Percentiles rank a stretch among this genome's conserved stretches.
Conservation (phyloP, 768 basidiomycete genomes). For the Albatrellus ellisii region DNA sequence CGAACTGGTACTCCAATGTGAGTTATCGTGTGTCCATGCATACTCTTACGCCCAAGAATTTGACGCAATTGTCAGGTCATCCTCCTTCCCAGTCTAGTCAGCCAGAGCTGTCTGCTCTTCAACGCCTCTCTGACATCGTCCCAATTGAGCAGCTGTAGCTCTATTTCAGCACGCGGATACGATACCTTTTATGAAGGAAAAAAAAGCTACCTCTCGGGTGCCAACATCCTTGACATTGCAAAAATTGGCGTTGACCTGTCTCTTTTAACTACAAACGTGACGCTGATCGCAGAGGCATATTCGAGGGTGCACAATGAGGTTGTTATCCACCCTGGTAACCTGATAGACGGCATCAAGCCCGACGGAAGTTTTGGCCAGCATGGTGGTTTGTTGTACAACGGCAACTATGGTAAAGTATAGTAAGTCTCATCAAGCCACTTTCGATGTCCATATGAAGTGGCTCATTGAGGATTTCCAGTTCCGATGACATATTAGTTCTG, state of each 20-base stretch:
- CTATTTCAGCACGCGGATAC: slow-evolving; percentile 10
- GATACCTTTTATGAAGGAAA: slow-evolving; percentile 9
- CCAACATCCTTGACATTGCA: slow-evolving; percentile 54
- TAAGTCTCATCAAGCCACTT: slow-evolving; percentile 14
- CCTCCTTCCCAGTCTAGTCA: slow-evolving; percentile 9
- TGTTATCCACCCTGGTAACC: slow-evolving; percentile 27
- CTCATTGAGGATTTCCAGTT: slow-evolving; percentile 20
- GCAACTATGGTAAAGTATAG: slow-evolving; percentile 52
- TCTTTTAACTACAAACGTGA: slow-evolving; percentile 20
- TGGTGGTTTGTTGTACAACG: slow-evolving; percentile 46
- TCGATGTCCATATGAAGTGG: neutral
- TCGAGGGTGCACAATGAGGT: slow-evolving; percentile 38
- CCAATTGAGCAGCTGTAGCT: slow-evolving; percentile 7
- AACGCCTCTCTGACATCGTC: slow-evolving; percentile 7
- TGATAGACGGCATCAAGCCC: slow-evolving; percentile 41
- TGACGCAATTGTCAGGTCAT: slow-evolving; percentile 7
- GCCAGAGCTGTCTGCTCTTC: slow-evolving; percentile 10
- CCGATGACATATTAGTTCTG: slow-evolving; percentile 47
- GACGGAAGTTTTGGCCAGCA: slow-evolving; percentile 39
- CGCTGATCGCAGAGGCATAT: slow-evolving; percentile 37
- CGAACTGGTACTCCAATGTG: slow-evolving; percentile 14
- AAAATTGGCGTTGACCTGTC: slow-evolving; percentile 20
- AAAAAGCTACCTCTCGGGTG: slow-evolving; percentile 39
- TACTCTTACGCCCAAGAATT: neutral
- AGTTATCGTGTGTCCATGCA: neutral